Base-by-base conservation (phyloP, 2,329 filamentous ascomycete species). In the Nothophoma quercina region DNA sequence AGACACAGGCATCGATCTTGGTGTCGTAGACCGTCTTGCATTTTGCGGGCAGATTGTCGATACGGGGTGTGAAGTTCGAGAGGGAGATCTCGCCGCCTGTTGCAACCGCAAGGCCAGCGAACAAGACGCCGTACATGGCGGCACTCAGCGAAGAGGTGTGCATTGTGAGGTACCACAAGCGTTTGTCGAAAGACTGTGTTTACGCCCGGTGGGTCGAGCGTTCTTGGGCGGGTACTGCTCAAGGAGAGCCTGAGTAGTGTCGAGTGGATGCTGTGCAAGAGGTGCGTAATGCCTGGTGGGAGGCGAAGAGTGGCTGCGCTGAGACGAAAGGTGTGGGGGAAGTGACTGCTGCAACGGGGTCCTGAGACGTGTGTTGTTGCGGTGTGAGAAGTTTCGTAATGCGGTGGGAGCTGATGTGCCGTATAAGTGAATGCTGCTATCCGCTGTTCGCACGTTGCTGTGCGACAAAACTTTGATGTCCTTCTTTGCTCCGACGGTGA, bases 1-100 rank as follows among this genome's bases (percentile, higher is more conserved):
- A 56, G 0, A 50, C 52, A 62, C 79, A 81, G 29, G 72, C 75
- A 7, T 66, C 42, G 48, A 81, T 79, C 7, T 62, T 45, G 12
- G 68, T 51, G 22, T 64, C 74, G 69, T 81, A 81, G 22, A 77
- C 69, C 7, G 58, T 56, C 33, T 74, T 47, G 59, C 79, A 81
- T 18, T 59, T 44, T 12, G 60, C 30, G 4, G 76, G 73, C 5
- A 80, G 73, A 50, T 73, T 68, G 6, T 71, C 63, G 58, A 77
- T 69, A 29, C 72, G 70, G 16, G 78, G 78, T 1, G 70, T 72
- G 62, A 81, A 81, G 63, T 78, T 76, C 22, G 73, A 65, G 29
- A 81, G 76, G 18, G 74, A 73, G 32, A 79, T 75, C n/a, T 77
- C 66, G 35, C 64, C 48, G 36, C 64, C 49, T 15, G 63, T 56